These are phyloP conservation scores for Ophiostoma perfectum DNA, from an alignment of 2,329 filamentous ascomycete species.

Conservation along the genomic window DNA sequence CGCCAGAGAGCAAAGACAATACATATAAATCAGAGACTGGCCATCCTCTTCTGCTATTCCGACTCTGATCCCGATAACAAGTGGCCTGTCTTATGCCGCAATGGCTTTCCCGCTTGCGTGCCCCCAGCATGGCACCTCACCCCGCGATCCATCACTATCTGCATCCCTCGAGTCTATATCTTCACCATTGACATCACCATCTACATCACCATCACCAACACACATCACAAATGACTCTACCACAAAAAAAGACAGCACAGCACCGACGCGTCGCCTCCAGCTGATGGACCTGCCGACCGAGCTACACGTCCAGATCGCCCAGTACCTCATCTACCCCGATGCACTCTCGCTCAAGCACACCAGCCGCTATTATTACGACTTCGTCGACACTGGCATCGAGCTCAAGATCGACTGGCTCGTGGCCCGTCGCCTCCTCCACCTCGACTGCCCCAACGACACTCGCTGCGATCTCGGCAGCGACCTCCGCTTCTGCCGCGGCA, in stretches of 20 bases:
- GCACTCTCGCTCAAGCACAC: constrained; percentile 65
- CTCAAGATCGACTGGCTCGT: constrained; percentile 67
- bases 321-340: constrained; percentile 62
- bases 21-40: too few species aligned
- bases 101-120: too few species aligned
- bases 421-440: constrained; percentile 55
- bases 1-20: too few species aligned
- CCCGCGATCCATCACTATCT: too few species aligned
- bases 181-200: background rate
- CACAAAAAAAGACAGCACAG: background rate
- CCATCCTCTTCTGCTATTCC: too few species aligned
- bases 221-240: background rate
- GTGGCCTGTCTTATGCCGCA: too few species aligned
- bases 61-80: too few species aligned
- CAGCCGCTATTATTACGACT: constrained; percentile 55
- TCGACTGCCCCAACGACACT: constrained; percentile 58
- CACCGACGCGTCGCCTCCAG: background rate
- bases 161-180: too few species aligned
- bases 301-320: constrained; percentile 58
- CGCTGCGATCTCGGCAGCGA: constrained; percentile 56
- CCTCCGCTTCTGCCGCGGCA: constrained; percentile 55
- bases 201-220: background rate
- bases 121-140: too few species aligned
- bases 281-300: constrained; percentile 54
- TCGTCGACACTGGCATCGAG: constrained; percentile 60